phyloP scores from a whole-genome alignment of 306 rosid species.

The Citrullus colocynthis region DNA sequence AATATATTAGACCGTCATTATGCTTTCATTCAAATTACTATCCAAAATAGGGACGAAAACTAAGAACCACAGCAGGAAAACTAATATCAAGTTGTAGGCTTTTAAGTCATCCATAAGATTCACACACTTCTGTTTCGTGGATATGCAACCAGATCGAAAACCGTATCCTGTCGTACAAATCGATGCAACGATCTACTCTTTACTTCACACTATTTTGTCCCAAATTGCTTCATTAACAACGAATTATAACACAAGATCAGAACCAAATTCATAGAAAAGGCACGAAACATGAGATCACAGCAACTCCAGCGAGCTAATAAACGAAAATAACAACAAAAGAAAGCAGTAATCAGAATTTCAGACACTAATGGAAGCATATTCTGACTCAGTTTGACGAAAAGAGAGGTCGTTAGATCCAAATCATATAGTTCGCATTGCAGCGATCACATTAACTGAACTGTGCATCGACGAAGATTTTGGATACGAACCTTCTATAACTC shows the following conservation, averaged over 20 bases:
- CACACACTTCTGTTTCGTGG: background rate
- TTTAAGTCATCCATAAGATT: background rate
- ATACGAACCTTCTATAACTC: conserved; percentile 77
- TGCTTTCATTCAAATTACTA: background rate
- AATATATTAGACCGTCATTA: background rate
- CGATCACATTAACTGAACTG: too few species aligned
- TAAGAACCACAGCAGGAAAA: background rate
- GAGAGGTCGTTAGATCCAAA: background rate
- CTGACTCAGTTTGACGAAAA: background rate
- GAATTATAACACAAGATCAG: background rate
- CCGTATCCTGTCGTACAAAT: background rate
- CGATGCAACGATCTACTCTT: background rate
- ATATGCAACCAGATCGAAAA: background rate
- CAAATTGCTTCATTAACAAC: background rate
- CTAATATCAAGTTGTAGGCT: background rate
- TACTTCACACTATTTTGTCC: background rate
- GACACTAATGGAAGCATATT: background rate
- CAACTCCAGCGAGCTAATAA: background rate
- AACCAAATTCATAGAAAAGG: background rate
- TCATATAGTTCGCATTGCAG: background rate
- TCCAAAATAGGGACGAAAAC: background rate
- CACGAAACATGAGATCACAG: too few species aligned
- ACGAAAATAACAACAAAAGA: background rate
- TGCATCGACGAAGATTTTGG: too few species aligned
- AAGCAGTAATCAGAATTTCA: background rate